Percentiles rank a stretch among this genome's conserved stretches.
These are phyloP conservation scores for Orychophragmus violaceus DNA, from an alignment of 345 rosid species.

Conservation along the genomic window DNA sequence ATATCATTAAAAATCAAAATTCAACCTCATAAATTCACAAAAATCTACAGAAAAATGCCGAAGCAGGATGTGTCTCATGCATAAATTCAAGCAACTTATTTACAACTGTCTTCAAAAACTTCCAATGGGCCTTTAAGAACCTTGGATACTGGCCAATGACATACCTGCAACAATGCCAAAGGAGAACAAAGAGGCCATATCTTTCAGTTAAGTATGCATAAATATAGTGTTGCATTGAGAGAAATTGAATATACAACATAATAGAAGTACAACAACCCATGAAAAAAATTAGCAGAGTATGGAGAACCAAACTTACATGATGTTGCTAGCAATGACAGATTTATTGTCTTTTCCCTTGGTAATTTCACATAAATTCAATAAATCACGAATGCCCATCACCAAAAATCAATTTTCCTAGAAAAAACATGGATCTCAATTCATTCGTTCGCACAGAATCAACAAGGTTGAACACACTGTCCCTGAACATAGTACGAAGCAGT, in stretches of 20 bases:
- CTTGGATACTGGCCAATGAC: slow-evolving; percentile 99
- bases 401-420: slow-evolving; percentile 94
- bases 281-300: not conserved
- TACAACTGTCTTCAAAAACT: slow-evolving; percentile 94
- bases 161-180: slow-evolving; percentile 66
- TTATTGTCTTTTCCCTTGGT: slow-evolving; percentile 96
- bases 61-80: slow-evolving; percentile 99
- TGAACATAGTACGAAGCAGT: not conserved
- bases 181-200: not conserved
- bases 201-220: not conserved
- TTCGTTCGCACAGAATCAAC: not conserved
- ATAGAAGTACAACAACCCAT: not conserved
- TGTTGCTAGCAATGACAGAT: slow-evolving; percentile 96
- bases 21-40: too few species aligned
- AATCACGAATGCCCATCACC: slow-evolving; percentile 95
- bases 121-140: slow-evolving; percentile 97
- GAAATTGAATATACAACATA: not conserved
- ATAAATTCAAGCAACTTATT: slow-evolving; percentile 96
- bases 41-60: too few species aligned
- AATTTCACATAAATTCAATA: slow-evolving; percentile 91
- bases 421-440: slow-evolving; percentile 6
- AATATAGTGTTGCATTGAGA: not conserved
- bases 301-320: slow-evolving; percentile 59
- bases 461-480: not conserved
- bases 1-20: too few species aligned